Evolutionary conservation across 1,284 basidiomycete genomes (phyloP).

Genomic region (Microbotryum lychnidis-dioicae): DNA sequence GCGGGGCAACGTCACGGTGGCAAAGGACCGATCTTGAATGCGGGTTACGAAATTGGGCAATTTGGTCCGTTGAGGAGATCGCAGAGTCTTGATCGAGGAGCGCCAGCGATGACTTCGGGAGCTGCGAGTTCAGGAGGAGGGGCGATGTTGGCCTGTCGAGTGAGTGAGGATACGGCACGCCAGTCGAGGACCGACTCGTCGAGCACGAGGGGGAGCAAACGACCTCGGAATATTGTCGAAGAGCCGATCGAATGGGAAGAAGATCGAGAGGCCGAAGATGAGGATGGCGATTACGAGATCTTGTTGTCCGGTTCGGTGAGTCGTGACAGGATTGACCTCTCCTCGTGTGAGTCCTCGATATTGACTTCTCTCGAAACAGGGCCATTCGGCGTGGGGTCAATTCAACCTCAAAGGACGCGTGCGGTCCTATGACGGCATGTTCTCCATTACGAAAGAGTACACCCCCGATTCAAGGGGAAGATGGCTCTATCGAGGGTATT

Average conservation of each 20-base stretch:
- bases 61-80: neutral
- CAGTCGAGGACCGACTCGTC: neutral
- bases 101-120: neutral
- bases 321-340: neutral
- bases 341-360: neutral
- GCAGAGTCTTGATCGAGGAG: neutral
- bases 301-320: conserved; percentile 27
- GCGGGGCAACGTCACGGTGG: conserved; percentile 17
- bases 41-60: conserved; percentile 22
- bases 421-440: conserved; percentile 30
- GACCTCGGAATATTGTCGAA: conserved; percentile 9
- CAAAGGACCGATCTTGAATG: conserved; percentile 22
- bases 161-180: neutral
- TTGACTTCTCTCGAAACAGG: conserved; percentile 4
- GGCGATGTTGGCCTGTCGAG: neutral
- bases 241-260: conserved; percentile 9
- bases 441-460: conserved; percentile 32
- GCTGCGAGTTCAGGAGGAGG: neutral
- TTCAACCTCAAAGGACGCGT: conserved; percentile 31
- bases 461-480: conserved; percentile 29
- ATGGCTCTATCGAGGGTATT: conserved; percentile 29
- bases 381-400: conserved; percentile 35
- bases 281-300: conserved; percentile 32
- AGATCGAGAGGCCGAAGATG: conserved; percentile 17
- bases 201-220: conserved; percentile 8